Evolutionary conservation across 805 yeast genomes (phyloP).

Genomic region (Barnettozyma wickerhamii): DNA sequence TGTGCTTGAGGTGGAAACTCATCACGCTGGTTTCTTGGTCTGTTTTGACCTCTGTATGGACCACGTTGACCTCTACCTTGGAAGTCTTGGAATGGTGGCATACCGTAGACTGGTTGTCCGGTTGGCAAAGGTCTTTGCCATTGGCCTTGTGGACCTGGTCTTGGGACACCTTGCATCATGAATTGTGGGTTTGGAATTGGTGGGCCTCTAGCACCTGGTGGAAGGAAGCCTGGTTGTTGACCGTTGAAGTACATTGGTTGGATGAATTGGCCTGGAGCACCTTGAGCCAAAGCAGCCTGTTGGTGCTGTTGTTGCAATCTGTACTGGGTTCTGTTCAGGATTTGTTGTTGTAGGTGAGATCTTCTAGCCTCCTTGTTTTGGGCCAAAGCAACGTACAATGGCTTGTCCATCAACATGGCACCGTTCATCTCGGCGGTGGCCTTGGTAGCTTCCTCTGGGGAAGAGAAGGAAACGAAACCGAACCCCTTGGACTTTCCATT

Average conservation of each 20-base stretch:
- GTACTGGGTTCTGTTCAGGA: constrained; percentile 96
- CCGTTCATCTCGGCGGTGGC: constrained; percentile 99
- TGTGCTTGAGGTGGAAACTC: constrained; percentile 11
- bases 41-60: constrained; percentile 42
- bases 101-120: constrained; percentile 84
- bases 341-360: constrained; percentile 94
- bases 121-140: constrained; percentile 61
- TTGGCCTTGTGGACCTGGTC: constrained; percentile 66
- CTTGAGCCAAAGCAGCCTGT: constrained; percentile 66
- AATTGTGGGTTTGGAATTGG: constrained; percentile 82
- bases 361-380: constrained; percentile 98
- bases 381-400: constrained; percentile 96
- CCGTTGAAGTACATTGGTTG: constrained; percentile 67
- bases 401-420: constrained; percentile 91
- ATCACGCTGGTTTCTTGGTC: constrained; percentile 34
- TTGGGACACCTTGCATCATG: constrained; percentile 59
- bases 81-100: constrained; percentile 72
- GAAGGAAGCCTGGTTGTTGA: constrained; percentile 72
- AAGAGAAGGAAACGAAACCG: constrained; percentile 96
- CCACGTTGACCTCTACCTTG: constrained; percentile 44
- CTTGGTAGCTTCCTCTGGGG: constrained; percentile 98
- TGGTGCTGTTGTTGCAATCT: constrained; percentile 75
- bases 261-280: constrained; percentile 83
- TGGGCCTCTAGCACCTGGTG: constrained; percentile 72
- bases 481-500: constrained; percentile 95